phyloP scores from a whole-genome alignment of 345 rosid species.

The Raphanus raphanistrum region DNA sequence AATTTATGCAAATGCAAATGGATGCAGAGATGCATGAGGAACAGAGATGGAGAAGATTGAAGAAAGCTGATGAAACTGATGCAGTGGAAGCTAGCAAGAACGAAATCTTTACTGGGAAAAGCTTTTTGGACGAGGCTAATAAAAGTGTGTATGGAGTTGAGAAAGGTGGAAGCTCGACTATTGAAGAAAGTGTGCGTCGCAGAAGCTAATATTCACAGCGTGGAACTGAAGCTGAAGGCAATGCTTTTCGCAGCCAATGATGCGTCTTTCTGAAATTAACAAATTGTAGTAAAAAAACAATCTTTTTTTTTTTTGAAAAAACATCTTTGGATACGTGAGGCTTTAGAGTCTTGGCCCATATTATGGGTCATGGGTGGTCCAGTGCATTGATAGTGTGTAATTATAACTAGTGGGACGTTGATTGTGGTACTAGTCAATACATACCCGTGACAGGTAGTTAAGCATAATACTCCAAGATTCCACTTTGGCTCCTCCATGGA shows the following conservation, averaged over 20 bases:
- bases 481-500: constrained; percentile 31
- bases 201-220: constrained; percentile 77
- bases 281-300: no score
- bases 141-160: constrained; percentile 85
- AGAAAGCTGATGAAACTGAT: constrained; percentile 78
- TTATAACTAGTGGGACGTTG: constrained; percentile 22
- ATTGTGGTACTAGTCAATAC: constrained; percentile 18
- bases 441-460: constrained; percentile 39
- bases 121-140: constrained; percentile 80
- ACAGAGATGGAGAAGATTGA: constrained; percentile 87
- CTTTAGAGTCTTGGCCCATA: constrained; percentile 5
- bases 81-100: constrained; percentile 57
- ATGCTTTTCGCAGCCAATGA: constrained; percentile 68
- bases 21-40: constrained; percentile 92
- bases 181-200: constrained; percentile 93
- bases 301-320: no score
- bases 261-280: no score
- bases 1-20: constrained; percentile 70
- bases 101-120: constrained; percentile 52
- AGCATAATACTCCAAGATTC: constrained; percentile 39
- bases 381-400: constrained; percentile 9
- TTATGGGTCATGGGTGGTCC: constrained; percentile 16
- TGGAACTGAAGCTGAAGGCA: constrained; percentile 66
- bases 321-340: neutral
- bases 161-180: constrained; percentile 84